Evolutionary conservation across 2,329 filamentous ascomycete species (phyloP), one percentile per base, ranked within the genome.

Genomic region (Fusarium euwallaceae): DNA sequence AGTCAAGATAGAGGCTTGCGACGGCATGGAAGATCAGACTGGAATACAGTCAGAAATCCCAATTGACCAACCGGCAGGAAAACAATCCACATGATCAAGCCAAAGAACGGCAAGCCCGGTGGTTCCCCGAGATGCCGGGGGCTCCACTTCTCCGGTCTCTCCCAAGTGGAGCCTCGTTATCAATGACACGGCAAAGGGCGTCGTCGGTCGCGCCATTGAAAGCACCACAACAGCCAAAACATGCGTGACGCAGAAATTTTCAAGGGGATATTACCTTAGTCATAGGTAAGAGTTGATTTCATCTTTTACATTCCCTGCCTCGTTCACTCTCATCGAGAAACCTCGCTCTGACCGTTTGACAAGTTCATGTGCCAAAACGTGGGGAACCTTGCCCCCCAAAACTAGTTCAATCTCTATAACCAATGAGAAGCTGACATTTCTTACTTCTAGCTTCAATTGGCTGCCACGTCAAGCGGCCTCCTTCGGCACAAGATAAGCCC

Each of bases 401-500:
- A 36, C 17, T 73, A 64, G 67, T 36, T 17, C 6, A 20, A 5
- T 32, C 4, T 3, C 1, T 0, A 51, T 6, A 70, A n/a, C 61
- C 61, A 39, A 66, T 62, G 11, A 37, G n/a, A 41, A 12, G 55
- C 10, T 17, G 14, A 22, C 9, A 61, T 43, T 61, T 70, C 22
- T 27, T n/a, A 2, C 3, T 1, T 4, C 1, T 6, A 24, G 2
- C 11, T 41, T n/a, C n/a, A 9, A 69, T 74, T 74, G 60, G 71
- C 22, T 11, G 32, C 39, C 43, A 37, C 45, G n/a, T 10, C 22
- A 22, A 17, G 14, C 69, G 61, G 66, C 61, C 39, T 67, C 64
- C 43, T 58, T 63, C 64, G 67, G 67, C 51, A 20, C 45, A 64
- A 22, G 64, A 74, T 75, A 74, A 73, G 62, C 32, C 32, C 9